Percentiles rank a stretch among this genome's conserved stretches.
phyloP scores from a whole-genome alignment of 129 eudicot species.

The Helichrysum umbraculigerum region DNA sequence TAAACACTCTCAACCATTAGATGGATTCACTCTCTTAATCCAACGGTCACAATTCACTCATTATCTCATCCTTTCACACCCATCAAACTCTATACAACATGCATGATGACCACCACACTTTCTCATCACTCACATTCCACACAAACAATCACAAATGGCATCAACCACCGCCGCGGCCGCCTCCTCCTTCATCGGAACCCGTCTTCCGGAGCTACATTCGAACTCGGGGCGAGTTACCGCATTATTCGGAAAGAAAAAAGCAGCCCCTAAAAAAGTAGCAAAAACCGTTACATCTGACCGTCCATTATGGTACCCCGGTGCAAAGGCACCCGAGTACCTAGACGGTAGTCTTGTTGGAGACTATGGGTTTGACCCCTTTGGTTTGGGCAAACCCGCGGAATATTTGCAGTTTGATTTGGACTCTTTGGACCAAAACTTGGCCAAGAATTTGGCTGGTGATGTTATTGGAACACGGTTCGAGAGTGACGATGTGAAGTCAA shows the following conservation, averaged over 20 bases:
- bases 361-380: conserved; percentile 91
- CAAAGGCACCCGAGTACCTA: conserved; percentile 75
- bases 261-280: conserved; percentile 50
- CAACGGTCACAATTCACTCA: conserved; percentile 42
- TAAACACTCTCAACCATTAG: conserved; percentile 47
- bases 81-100: conserved; percentile 33
- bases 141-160: conserved; percentile 29
- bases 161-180: conserved; percentile 62
- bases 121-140: conserved; percentile 3
- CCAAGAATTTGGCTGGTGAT: conserved; percentile 76
- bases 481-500: conserved; percentile 61
- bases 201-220: conserved; percentile 55
- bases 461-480: conserved; percentile 82
- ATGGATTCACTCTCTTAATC: conserved; percentile 58
- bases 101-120: conserved; percentile 8
- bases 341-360: conserved; percentile 88
- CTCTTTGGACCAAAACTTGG: conserved; percentile 84
- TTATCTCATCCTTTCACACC: conserved; percentile 41
- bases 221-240: conserved; percentile 62
- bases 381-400: conserved; percentile 86
- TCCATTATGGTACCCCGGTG: conserved; percentile 91
- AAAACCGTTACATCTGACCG: conserved; percentile 46
- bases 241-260: conserved; percentile 58
- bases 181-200: conserved; percentile 73
- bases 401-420: conserved; percentile 82